These are phyloP conservation scores for Aspergillus bertholletiae DNA, from an alignment of 495 filamentous ascomycete species.

Conservation along the genomic window DNA sequence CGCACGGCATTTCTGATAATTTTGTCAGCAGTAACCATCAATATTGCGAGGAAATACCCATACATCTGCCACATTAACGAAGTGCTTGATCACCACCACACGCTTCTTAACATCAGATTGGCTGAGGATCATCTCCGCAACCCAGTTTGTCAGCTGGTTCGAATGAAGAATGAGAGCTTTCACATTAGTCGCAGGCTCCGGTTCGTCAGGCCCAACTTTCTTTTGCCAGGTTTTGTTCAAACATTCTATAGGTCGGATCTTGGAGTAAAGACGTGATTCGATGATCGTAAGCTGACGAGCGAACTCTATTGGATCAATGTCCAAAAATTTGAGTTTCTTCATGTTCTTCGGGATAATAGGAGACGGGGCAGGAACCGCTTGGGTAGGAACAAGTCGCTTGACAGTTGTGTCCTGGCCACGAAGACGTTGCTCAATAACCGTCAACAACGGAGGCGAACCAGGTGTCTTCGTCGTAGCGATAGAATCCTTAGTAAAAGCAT, in stretches of 20 bases:
- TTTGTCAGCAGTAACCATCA: slow-evolving; percentile 6
- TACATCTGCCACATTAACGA: slow-evolving; percentile 92
- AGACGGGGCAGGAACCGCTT: slow-evolving; percentile 71
- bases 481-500: slow-evolving; percentile 85
- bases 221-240: slow-evolving; percentile 98
- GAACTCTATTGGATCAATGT: slow-evolving; percentile 94
- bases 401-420: slow-evolving; percentile 82
- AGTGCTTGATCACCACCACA: slow-evolving; percentile 97
- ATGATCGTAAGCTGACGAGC: slow-evolving; percentile 96
- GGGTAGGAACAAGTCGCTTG: slow-evolving; percentile 81
- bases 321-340: slow-evolving; percentile 98
- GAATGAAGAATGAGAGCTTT: slow-evolving; percentile 96
- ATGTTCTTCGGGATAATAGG: slow-evolving; percentile 98
- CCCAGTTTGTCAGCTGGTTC: slow-evolving; percentile 98
- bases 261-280: slow-evolving; percentile 89
- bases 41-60: background rate
- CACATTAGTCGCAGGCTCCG: slow-evolving; percentile 90
- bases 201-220: slow-evolving; percentile 76
- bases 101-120: slow-evolving; percentile 92
- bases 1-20: slow-evolving; percentile 78
- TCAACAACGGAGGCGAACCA: slow-evolving; percentile 74
- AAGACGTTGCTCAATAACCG: slow-evolving; percentile 80
- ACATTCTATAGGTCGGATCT: slow-evolving; percentile 92
- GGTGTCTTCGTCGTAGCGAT: slow-evolving; percentile 91
- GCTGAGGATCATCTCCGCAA: slow-evolving; percentile 98